Percentiles rank a stretch among this genome's conserved stretches.
phyloP scores from a whole-genome alignment of 441 rosid genomes.

The Erodium chrysanthum region DNA sequence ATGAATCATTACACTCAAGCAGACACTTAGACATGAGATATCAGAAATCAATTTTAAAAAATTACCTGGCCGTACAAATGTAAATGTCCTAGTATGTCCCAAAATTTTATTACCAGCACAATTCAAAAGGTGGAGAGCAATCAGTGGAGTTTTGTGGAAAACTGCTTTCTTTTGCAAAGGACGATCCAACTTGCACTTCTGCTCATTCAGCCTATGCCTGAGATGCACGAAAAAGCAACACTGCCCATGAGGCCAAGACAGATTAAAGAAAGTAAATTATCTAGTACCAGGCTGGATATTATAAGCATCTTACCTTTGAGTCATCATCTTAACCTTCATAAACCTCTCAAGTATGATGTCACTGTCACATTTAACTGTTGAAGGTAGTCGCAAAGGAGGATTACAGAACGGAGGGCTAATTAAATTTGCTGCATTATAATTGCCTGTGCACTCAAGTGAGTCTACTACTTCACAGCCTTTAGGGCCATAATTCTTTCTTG shows the following conservation, averaged over 20 bases:
- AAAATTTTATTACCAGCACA: constrained; percentile 1
- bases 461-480: constrained; percentile 3
- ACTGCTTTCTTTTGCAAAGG: constrained; percentile 2
- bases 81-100: constrained; percentile 11
- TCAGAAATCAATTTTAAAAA: neutral
- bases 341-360: constrained; percentile 15
- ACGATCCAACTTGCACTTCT: constrained; percentile 13
- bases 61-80: constrained; percentile 4
- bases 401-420: neutral
- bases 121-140: constrained; percentile 8
- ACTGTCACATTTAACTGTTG: constrained; percentile 8
- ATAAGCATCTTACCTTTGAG: constrained; percentile 18
- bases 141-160: neutral
- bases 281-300: neutral
- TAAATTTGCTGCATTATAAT: neutral
- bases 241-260: neutral
- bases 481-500: constrained; percentile 1
- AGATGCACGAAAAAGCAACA: constrained; percentile 9
- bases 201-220: constrained; percentile 18
- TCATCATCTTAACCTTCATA: constrained; percentile 12
- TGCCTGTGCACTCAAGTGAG: constrained; percentile 3
- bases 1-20: neutral
- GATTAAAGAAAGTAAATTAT: neutral
- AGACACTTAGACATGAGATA: neutral
- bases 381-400: neutral